Percentiles rank a stretch among this genome's conserved stretches.
Conservation (phyloP, 805 yeast genomes). For the Yarrowia deformans region DNA sequence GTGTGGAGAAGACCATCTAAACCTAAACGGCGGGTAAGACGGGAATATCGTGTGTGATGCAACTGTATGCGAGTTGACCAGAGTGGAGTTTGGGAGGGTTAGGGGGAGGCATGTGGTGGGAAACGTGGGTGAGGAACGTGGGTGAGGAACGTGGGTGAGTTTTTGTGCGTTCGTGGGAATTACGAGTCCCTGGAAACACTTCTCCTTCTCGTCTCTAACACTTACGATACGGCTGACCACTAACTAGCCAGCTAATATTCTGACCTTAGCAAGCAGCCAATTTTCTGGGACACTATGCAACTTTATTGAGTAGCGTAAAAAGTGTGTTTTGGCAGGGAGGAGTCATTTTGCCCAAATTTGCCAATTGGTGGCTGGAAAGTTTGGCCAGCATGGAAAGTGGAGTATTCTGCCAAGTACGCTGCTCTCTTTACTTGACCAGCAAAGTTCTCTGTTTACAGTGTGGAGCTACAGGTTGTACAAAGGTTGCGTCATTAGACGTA, state of each 20-base stretch:
- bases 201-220: too few relatives aligned
- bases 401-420: too few relatives aligned
- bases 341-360: too few relatives aligned
- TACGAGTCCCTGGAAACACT: too few relatives aligned
- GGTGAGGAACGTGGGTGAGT: neutral
- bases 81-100: neutral
- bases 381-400: too few relatives aligned
- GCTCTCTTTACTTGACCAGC: too few relatives aligned
- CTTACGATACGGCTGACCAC: constrained; percentile 1
- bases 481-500: constrained; percentile 29
- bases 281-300: constrained; percentile 22
- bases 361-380: too few relatives aligned
- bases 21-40: constrained; percentile 31
- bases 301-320: constrained; percentile 3
- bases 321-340: too few relatives aligned
- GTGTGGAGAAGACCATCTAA: constrained; percentile 38
- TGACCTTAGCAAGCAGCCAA: constrained; percentile 20
- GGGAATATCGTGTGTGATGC: constrained; percentile 22
- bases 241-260: neutral
- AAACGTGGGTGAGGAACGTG: neutral
- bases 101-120: neutral
- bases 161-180: too few relatives aligned
- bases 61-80: constrained; percentile 15
- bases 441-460: too few relatives aligned
- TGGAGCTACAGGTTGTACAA: neutral